Evolutionary conservation across 2,329 filamentous ascomycete species (phyloP), one percentile per base, ranked within the genome.

Genomic region (Gaeumannomyces tritici): DNA sequence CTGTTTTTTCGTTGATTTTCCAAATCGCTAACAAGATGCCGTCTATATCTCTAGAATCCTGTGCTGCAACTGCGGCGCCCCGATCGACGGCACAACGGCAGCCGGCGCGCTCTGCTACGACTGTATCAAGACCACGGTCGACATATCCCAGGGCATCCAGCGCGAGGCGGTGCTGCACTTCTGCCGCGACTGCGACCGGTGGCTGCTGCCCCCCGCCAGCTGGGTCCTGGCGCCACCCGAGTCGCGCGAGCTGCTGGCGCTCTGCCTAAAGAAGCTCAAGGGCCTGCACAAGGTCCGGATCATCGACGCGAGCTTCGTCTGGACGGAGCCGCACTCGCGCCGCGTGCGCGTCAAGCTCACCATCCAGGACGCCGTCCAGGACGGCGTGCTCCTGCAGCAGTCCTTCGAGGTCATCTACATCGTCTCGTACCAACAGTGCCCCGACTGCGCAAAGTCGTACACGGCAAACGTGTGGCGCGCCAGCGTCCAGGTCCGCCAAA

Each of bases 381-480:
- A 86, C 62, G 85, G 84, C 29, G 81, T 87, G 57, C 74, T 88
- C 63, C 79, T 99, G 69, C 95, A 99, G 76, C 95, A 99, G 76
- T 89, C 87, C 60, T 97, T 99, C 73, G 93, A 98, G 77, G 92
- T 98, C 24, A 86, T 96, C 73, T 99, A 93, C 72, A 83, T 96
- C 9, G 89, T 97, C 64, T 89, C 91, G 63, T 89, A 88, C 70
- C 93, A 97, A 73, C 95, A 99, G 77, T 99, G 95, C 74, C 88
- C 92, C 1, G 95, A 99, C 68, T 97, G 93, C 76, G 86, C 87
- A 66, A 99, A 99, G 81, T 96, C 90, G 63, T 99, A 93, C 75
- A 98, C 95, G 27, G 91, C 91, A 72, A 96, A 98, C 77, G 93
- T 93, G 61, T 99, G 93, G 93, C 83, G 91, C 68, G 93, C 95